Conservation (phyloP, 192 early-diverging fungal species). For the Rhizophagus clarus region DNA sequence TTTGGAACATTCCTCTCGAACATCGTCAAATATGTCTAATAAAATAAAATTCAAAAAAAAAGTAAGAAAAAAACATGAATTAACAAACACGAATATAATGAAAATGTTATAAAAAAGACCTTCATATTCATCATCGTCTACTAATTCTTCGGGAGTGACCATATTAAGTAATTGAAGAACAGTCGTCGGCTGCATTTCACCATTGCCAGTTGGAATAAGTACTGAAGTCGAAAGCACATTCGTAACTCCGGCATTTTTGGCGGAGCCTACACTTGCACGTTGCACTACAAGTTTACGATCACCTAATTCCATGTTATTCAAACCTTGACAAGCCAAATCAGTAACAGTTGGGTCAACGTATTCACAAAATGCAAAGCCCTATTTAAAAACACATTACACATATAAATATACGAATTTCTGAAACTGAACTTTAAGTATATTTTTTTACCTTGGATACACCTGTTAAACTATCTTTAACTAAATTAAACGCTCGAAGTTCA, state of each 20-base stretch:
- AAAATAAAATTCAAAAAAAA: constrained; percentile 22
- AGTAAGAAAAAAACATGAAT: neutral
- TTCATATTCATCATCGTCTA: constrained; percentile 82
- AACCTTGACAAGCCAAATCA: constrained; percentile 91
- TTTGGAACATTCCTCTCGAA: constrained; percentile 85
- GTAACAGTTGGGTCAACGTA: constrained; percentile 86
- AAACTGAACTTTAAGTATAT: neutral
- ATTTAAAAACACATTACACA: neutral
- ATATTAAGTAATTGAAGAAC: constrained; percentile 94
- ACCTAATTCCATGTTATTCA: constrained; percentile 94
- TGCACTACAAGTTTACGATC: constrained; percentile 94
- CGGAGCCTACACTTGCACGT: constrained; percentile 85
- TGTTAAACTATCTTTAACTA: constrained; percentile 83
- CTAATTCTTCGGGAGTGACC: constrained; percentile 85
- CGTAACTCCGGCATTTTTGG: constrained; percentile 46
- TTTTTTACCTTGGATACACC: constrained; percentile 70
- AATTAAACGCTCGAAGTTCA: constrained; percentile 86
- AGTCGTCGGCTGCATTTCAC: constrained; percentile 69
- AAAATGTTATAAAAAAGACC: constrained; percentile 45
- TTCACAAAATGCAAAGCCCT: constrained; percentile 98
- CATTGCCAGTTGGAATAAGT: constrained; percentile 50
- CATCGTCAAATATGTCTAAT: constrained; percentile 87
- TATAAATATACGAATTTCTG: neutral
- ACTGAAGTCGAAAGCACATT: constrained; percentile 48
- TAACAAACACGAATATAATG: neutral